Evolutionary conservation across 495 filamentous ascomycete species (phyloP).

Genomic region (Lindgomyces ingoldianus): DNA sequence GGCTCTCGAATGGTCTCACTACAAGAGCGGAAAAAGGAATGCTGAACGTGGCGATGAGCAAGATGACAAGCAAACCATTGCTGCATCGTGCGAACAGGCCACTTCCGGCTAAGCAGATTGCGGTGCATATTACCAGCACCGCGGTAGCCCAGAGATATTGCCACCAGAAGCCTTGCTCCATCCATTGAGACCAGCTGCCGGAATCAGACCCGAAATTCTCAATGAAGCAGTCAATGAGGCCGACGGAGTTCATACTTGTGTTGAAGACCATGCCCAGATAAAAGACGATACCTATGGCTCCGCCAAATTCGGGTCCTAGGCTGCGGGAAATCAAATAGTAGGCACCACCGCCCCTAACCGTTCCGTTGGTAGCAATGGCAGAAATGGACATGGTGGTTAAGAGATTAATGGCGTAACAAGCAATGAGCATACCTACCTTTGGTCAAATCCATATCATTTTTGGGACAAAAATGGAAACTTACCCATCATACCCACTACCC

Average conservation of each 20-base stretch:
- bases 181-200: constrained; percentile 60
- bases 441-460: no score
- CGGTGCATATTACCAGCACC: constrained; percentile 71
- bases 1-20: constrained; percentile 64
- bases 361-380: constrained; percentile 87
- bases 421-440: constrained; percentile 63
- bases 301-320: constrained; percentile 84
- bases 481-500: constrained; percentile 80
- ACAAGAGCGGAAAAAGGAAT: constrained; percentile 75
- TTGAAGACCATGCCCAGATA: constrained; percentile 84
- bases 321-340: constrained; percentile 89
- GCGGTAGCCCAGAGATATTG: constrained; percentile 76
- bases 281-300: constrained; percentile 88
- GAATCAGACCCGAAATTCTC: constrained; percentile 68
- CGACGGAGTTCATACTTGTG: constrained; percentile 86
- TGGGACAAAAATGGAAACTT: constrained; percentile 40
- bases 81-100: constrained; percentile 78
- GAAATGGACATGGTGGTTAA: constrained; percentile 84
- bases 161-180: constrained; percentile 75
- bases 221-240: constrained; percentile 78
- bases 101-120: constrained; percentile 76
- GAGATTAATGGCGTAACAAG: constrained; percentile 75
- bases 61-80: constrained; percentile 72
- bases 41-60: constrained; percentile 75
- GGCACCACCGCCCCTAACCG: constrained; percentile 82